Conservation (phyloP, 208 protist species). For the Naegleria gruberi region DNA sequence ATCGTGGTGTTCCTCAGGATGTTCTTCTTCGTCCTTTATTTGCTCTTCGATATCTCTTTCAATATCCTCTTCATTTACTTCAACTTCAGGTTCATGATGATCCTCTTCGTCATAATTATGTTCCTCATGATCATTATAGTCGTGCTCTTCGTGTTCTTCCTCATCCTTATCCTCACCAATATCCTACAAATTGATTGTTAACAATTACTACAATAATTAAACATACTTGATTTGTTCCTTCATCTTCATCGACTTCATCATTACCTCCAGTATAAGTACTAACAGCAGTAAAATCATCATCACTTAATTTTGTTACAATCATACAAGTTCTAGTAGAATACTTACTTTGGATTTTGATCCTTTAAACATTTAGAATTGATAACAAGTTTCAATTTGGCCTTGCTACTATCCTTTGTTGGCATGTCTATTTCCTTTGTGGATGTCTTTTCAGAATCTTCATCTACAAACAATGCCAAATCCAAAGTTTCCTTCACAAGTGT, state of each 20-base stretch:
- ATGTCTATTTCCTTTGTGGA: neutral
- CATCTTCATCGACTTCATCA: neutral
- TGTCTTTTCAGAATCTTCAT: neutral
- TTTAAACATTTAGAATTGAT: slow-evolving; percentile 1
- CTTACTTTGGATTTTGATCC: neutral
- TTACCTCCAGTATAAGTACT: neutral
- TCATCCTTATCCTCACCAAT: neutral
- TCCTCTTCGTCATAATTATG: neutral
- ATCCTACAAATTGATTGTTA: too few species aligned
- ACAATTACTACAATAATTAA: neutral
- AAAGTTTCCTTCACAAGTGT: neutral
- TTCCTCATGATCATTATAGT: neutral
- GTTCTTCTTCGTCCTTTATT: neutral
- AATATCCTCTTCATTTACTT: neutral
- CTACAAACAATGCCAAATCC: neutral
- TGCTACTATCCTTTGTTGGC: neutral
- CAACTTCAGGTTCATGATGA: neutral
- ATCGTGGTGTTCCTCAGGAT: neutral
- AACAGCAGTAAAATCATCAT: neutral
- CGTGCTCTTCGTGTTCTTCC: neutral
- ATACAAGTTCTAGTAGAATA: neutral
- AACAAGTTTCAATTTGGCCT: neutral
- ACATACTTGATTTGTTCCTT: neutral
- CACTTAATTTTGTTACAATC: neutral
- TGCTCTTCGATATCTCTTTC: neutral